Evolutionary conservation across 1,284 basidiomycete species (phyloP).

Genomic region (Schizophyllum amplum): DNA sequence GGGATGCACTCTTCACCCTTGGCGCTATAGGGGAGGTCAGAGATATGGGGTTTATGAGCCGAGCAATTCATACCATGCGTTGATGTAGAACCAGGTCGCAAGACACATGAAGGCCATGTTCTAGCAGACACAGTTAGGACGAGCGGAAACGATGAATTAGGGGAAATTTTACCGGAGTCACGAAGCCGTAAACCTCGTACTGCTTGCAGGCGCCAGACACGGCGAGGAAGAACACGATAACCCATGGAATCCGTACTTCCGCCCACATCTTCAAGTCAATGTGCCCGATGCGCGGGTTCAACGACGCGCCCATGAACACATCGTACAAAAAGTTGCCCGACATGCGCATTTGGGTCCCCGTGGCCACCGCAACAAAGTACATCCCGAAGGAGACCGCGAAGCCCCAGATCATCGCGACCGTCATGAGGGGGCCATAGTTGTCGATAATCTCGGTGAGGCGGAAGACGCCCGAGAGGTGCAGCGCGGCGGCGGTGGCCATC

Average conservation of each 20-base stretch:
- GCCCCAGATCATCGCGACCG: constrained; percentile 89
- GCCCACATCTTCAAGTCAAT: constrained; percentile 99
- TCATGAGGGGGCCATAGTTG: constrained; percentile 95
- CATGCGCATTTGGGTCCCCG: constrained; percentile 85
- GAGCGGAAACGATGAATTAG: background rate
- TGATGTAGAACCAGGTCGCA: constrained; percentile 94
- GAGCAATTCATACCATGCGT: constrained; percentile 66
- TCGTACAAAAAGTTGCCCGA: constrained; percentile 92
- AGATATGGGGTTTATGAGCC: background rate
- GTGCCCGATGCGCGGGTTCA: constrained; percentile 89
- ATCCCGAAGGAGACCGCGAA: constrained; percentile 76
- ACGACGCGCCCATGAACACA: constrained; percentile 91
- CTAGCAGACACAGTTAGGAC: constrained; percentile 26
- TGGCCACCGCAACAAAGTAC: constrained; percentile 71
- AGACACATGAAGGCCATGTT: constrained; percentile 98
- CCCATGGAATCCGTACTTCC: constrained; percentile 97
- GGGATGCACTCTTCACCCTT: constrained; percentile 98
- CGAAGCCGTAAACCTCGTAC: constrained; percentile 87
- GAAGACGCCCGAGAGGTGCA: constrained; percentile 84
- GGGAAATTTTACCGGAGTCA: constrained; percentile 66
- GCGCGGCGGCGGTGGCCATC: constrained; percentile 63
- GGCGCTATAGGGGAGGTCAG: constrained; percentile 31
- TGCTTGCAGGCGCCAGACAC: constrained; percentile 94
- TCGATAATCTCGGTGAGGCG: constrained; percentile 93
- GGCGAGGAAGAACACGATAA: constrained; percentile 89